Percentiles rank a stretch among this genome's conserved stretches.
These are phyloP conservation scores for Alternaria brassicae DNA, from an alignment of 2,329 filamentous ascomycete genomes.

Conservation along the genomic window DNA sequence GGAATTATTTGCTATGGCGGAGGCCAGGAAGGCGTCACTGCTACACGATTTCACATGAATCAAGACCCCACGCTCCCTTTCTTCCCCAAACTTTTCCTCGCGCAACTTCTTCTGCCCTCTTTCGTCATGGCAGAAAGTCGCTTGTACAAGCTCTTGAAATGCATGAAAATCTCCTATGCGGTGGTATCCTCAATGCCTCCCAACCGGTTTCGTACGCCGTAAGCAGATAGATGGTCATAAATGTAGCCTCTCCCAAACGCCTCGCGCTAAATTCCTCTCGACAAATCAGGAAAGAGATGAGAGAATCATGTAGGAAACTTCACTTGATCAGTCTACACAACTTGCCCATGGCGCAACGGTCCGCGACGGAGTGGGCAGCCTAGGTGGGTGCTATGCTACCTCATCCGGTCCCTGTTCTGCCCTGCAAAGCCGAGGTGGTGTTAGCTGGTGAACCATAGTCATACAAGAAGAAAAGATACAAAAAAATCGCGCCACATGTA, in stretches of 20 bases:
- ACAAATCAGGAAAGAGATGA: constrained; percentile 18
- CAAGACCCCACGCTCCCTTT: background rate
- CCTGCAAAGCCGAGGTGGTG: constrained; percentile 26
- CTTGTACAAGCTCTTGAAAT: constrained; percentile 1
- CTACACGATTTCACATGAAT: constrained; percentile 2
- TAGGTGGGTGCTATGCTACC: constrained; percentile 6
- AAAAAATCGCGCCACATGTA: constrained; percentile 15
- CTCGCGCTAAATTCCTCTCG: constrained; percentile 29
- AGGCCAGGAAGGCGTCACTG: background rate
- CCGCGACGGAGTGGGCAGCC: background rate
- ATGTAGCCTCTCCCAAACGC: constrained; percentile 23
- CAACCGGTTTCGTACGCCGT: constrained; percentile 15
- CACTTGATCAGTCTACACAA: constrained; percentile 7
- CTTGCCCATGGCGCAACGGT: background rate
- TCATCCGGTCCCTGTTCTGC: constrained; percentile 43
- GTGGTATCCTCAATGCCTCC: constrained; percentile 29
- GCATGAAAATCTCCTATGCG: constrained; percentile 16
- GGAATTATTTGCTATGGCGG: background rate
- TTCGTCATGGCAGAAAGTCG: background rate
- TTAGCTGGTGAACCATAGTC: constrained; percentile 32
- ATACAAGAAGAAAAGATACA: constrained; percentile 24
- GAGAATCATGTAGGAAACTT: constrained; percentile 7
- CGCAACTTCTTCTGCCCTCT: background rate
- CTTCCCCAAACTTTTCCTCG: background rate
- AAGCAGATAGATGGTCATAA: constrained; percentile 21